Evolutionary conservation across 345 rosid species (phyloP).

Genomic region (Rhodomyrtus tomentosa): DNA sequence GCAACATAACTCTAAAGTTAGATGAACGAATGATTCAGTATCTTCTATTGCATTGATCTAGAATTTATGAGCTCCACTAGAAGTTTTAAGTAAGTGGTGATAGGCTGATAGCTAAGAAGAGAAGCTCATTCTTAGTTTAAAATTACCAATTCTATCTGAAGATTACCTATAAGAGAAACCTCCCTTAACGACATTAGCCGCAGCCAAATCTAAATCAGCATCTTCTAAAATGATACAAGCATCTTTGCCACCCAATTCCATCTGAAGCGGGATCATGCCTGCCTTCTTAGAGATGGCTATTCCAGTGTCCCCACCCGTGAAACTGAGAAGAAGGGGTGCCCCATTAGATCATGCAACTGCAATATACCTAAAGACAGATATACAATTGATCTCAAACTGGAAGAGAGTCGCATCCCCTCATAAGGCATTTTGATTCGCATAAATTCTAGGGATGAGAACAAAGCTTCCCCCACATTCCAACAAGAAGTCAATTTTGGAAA

Average conservation of each 20-base stretch:
- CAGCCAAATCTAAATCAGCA: conserved; percentile 89
- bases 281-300: conserved; percentile 88
- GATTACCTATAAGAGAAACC: conserved; percentile 91
- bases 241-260: conserved; percentile 98
- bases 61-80: background rate
- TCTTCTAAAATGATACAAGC: conserved; percentile 96
- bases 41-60: background rate
- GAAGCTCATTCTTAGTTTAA: background rate
- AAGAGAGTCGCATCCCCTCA: background rate
- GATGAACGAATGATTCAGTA: background rate
- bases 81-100: background rate
- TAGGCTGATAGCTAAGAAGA: background rate
- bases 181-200: conserved; percentile 84
- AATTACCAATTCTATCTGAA: background rate
- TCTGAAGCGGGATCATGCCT: conserved; percentile 96
- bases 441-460: background rate
- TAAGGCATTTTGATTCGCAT: background rate
- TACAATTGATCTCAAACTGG: background rate
- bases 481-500: background rate
- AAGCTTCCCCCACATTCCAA: background rate
- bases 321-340: conserved; percentile 26
- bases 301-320: conserved; percentile 97
- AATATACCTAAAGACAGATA: background rate
- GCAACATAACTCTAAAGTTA: background rate
- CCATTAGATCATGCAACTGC: background rate